A percentile compares a stretch with the other conserved stretches of the same genome.
Conservation (phyloP, 129 eudicot species). For the Smallanthus sonchifolius region DNA sequence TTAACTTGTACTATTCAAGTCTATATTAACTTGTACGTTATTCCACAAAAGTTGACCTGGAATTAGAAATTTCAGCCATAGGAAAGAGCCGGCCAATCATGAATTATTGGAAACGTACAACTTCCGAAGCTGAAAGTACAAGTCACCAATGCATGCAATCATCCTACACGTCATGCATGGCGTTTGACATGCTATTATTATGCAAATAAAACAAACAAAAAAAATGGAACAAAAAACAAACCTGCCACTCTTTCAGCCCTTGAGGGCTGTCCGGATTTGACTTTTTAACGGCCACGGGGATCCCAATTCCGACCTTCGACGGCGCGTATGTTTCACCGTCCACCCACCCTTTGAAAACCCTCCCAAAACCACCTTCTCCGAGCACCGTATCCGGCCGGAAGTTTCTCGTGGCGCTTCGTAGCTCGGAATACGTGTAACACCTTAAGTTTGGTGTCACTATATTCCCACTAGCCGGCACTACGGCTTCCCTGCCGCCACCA, state of each 20-base stretch:
- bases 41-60: not conserved
- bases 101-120: not conserved
- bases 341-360: constrained; percentile 78
- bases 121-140: not conserved
- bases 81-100: not conserved
- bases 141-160: not conserved
- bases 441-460: constrained; percentile 52
- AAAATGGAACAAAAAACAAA: not conserved
- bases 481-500: not conserved
- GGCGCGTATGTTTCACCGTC: constrained; percentile 68
- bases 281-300: constrained; percentile 78
- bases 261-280: constrained; percentile 74
- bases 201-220: not conserved
- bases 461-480: constrained; percentile 29
- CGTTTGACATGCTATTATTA: constrained; percentile 4
- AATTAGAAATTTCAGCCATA: not conserved
- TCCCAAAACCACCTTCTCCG: constrained; percentile 90
- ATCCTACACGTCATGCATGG: constrained; percentile 28
- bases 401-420: constrained; percentile 69
- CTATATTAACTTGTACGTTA: not conserved
- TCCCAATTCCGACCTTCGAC: constrained; percentile 59
- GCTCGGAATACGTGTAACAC: constrained; percentile 40
- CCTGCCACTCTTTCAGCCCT: constrained; percentile 97
- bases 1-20: not conserved
- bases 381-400: constrained; percentile 71